Percentiles rank a stretch among this genome's conserved stretches.
phyloP scores from a whole-genome alignment of 371 early-diverging fungal species.

The Gilbertella persicaria region DNA sequence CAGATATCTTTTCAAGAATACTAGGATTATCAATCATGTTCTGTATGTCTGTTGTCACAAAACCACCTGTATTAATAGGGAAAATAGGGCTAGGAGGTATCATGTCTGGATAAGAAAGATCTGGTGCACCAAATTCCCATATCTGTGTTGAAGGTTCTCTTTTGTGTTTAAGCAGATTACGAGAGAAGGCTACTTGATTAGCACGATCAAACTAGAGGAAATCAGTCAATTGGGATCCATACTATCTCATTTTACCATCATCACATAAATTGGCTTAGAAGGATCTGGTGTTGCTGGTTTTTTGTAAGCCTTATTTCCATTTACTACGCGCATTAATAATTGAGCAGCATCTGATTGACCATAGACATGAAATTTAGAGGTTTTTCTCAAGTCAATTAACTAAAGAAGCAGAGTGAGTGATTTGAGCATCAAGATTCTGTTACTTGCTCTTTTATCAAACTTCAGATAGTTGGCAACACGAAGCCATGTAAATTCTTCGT shows the following conservation, averaged over 20 bases:
- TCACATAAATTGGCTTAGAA: neutral
- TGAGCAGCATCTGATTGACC: slow-evolving; percentile 6
- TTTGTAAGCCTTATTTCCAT: neutral
- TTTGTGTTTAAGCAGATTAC: slow-evolving; percentile 16
- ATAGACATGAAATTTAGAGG: slow-evolving; percentile 9
- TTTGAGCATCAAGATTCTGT: too few relatives aligned
- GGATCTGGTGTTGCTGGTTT: neutral
- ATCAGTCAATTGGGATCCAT: neutral
- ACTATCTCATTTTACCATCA: slow-evolving; percentile 11
- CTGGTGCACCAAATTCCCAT: slow-evolving; percentile 25
- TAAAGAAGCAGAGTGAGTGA: slow-evolving; percentile 3
- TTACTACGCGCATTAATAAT: neutral
- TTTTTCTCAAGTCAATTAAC: slow-evolving; percentile 1
- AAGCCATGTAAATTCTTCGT: slow-evolving; percentile 2
- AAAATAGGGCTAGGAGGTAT: slow-evolving; percentile 14
- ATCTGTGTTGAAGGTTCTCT: slow-evolving; percentile 17
- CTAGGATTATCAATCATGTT: slow-evolving; percentile 13
- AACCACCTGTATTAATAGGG: slow-evolving; percentile 25
- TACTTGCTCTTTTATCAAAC: slow-evolving; percentile 13
- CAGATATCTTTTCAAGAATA: slow-evolving; percentile 6
- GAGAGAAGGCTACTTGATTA: neutral
- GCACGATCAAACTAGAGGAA: slow-evolving; percentile 22
- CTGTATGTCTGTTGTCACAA: slow-evolving; percentile 19
- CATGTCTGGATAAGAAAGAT: slow-evolving; percentile 5
- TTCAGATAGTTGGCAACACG: neutral